Evolutionary conservation across 768 basidiomycete genomes (phyloP), one percentile per base, ranked within the genome.

Genomic region (Suillus discolor): DNA sequence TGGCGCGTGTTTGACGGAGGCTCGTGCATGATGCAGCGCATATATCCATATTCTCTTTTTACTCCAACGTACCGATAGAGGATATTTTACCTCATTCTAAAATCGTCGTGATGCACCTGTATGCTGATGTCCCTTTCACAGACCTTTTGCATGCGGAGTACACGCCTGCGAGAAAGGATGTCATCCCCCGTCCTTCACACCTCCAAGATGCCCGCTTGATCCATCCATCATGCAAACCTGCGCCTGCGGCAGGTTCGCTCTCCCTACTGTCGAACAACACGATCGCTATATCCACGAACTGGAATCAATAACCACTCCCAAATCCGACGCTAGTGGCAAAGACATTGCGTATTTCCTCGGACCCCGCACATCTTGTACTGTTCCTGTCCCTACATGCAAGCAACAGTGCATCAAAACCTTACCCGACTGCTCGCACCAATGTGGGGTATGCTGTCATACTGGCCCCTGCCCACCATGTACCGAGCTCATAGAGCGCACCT

Each of bases 401-500:
- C 85, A 86, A 0, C 77, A 76, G 0, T 98, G 97, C 73, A 81
- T 83, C 55, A 93, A 89, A 71, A 80, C 82, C 0, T 85, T 89
- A 15, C 73, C 80, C 8, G 76, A 78, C 4, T 99, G 97, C 71
- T 85, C 83, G 0, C 97, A 99, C 74, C 75, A 79, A 6, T 99
- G 97, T 72, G 78, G 81, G 15, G 75, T 74, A 0, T 79, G 71
- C 12, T 99, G 97, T 71, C 97, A 99, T 73, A 79, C 78, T 20
- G 94, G 91, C 1, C 75, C 84, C 0, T 99, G 97, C 71, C 90
- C 91, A 0, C 92, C 94, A 0, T 99, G 97, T 76, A 74, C 77
- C 1, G 85, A 91, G 60, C 78, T 81, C 54, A 82, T 96, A 49
- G 84, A 88, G 5, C 82, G 90, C 7, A 91, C 92, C 4, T 99